A percentile compares a stretch with the other conserved stretches of the same genome.
These are phyloP conservation scores for Corrigiola litoralis DNA, from an alignment of 179 eudicot species.

Conservation along the genomic window DNA sequence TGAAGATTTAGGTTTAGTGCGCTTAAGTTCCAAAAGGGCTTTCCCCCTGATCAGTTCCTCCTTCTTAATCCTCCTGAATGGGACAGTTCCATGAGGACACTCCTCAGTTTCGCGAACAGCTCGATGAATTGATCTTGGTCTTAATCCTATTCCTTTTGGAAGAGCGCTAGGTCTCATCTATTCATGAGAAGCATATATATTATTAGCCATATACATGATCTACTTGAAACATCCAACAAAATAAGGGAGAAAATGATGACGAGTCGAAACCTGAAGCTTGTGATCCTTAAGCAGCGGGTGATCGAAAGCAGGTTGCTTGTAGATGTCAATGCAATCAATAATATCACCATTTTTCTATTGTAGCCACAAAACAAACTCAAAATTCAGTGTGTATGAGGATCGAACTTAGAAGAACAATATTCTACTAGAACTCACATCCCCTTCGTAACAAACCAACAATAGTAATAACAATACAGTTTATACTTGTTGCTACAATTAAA, in stretches of 20 bases:
- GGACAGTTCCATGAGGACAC: constrained; percentile 17
- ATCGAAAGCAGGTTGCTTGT: constrained; percentile 26
- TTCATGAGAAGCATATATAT: not conserved
- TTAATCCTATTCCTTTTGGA: not conserved
- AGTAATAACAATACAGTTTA: no score
- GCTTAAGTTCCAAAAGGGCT: not conserved
- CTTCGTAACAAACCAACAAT: no score
- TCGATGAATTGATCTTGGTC: not conserved
- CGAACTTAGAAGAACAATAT: no score
- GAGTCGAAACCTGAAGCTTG: constrained; percentile 19
- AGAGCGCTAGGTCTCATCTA: constrained; percentile 15
- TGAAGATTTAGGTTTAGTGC: not conserved
- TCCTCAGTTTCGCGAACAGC: not conserved
- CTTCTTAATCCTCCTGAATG: constrained; percentile 10
- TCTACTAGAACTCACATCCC: no score
- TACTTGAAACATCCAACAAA: not conserved
- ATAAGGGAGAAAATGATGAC: not conserved
- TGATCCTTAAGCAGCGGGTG: constrained; percentile 21
- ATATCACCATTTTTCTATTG: constrained; percentile 5
- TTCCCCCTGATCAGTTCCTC: constrained; percentile 14
- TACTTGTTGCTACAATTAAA: no score
- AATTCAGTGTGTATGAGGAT: no score
- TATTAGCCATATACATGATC: not conserved
- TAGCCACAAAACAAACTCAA: not conserved
- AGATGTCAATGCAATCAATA: constrained; percentile 21